Evolutionary conservation across 2,329 filamentous ascomycete genomes (phyloP).

Genomic region (Diplodia intermedia): DNA sequence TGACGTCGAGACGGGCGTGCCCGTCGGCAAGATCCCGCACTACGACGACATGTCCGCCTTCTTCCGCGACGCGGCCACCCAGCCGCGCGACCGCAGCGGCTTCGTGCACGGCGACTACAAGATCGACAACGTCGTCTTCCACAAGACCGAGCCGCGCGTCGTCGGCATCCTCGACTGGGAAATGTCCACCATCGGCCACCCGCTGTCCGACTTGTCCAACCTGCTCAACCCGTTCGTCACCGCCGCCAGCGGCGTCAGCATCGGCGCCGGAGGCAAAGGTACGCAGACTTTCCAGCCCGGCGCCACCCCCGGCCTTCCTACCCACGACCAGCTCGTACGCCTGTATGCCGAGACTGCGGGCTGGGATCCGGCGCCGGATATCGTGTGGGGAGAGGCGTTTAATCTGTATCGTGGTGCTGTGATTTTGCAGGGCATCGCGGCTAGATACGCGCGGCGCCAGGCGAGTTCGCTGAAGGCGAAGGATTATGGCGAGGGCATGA

Average conservation of each 20-base stretch:
- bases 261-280: conserved; percentile 42
- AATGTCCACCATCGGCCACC: conserved; percentile 98
- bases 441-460: conserved; percentile 81
- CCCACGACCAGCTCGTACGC: conserved; percentile 62
- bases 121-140: conserved; percentile 72
- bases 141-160: conserved; percentile 84
- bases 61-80: conserved; percentile 71
- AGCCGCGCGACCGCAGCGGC: conserved; percentile 78
- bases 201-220: conserved; percentile 88
- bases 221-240: conserved; percentile 61
- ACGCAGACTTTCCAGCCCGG: conserved; percentile 66
- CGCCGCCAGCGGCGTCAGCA: conserved; percentile 47
- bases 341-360: conserved; percentile 75
- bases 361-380: conserved; percentile 70
- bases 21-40: conserved; percentile 83
- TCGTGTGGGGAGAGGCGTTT: conserved; percentile 71
- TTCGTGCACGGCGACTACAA: conserved; percentile 97
- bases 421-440: conserved; percentile 89
- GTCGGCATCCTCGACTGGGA: conserved; percentile 98
- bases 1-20: conserved; percentile 77
- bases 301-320: conserved; percentile 70
- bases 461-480: conserved; percentile 85
- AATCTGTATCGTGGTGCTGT: conserved; percentile 65
- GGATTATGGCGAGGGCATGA: conserved; percentile 72
- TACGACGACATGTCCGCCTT: conserved; percentile 81